These are phyloP conservation scores for Diaporthe sp. DNA, from an alignment of 2,329 filamentous ascomycete species.

Conservation along the genomic window DNA sequence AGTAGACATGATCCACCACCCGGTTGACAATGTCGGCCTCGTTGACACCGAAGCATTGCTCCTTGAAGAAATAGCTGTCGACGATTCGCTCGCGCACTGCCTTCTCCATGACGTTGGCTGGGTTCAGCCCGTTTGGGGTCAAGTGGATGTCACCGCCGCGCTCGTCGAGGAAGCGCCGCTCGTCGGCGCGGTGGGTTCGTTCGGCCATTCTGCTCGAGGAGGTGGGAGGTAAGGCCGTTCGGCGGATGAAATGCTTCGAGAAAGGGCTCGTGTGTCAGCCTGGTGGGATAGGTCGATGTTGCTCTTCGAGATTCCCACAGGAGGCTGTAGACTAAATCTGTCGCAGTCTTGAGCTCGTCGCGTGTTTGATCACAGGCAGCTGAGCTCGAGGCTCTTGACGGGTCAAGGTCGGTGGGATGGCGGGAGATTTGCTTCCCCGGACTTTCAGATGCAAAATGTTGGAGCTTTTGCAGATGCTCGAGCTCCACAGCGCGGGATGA, in stretches of 20 bases:
- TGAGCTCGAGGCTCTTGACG: background rate
- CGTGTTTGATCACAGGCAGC: background rate
- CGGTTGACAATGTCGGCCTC: constrained; percentile 86
- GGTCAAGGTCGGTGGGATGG: background rate
- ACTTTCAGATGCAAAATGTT: constrained; percentile 35
- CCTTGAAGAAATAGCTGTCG: constrained; percentile 97
- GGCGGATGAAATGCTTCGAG: background rate
- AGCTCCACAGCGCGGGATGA: constrained; percentile 11
- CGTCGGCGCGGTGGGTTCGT: constrained; percentile 78
- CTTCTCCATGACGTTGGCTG: constrained; percentile 95
- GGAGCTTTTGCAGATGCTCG: constrained; percentile 18
- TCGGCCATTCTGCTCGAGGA: constrained; percentile 38
- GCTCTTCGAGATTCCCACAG: background rate
- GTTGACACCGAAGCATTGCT: constrained; percentile 97
- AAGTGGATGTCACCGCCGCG: constrained; percentile 83
- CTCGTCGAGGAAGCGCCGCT: constrained; percentile 87
- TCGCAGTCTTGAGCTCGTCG: background rate
- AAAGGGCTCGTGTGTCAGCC: background rate
- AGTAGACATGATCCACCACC: constrained; percentile 83
- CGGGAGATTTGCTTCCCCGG: constrained; percentile 31
- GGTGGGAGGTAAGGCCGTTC: background rate
- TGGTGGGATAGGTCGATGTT: background rate
- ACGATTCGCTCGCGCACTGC: constrained; percentile 95
- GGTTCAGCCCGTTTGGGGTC: constrained; percentile 89
- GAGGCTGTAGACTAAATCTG: background rate